Base-by-base conservation (phyloP, 2,329 filamentous ascomycete genomes). In the Diaporthe ampelina region DNA sequence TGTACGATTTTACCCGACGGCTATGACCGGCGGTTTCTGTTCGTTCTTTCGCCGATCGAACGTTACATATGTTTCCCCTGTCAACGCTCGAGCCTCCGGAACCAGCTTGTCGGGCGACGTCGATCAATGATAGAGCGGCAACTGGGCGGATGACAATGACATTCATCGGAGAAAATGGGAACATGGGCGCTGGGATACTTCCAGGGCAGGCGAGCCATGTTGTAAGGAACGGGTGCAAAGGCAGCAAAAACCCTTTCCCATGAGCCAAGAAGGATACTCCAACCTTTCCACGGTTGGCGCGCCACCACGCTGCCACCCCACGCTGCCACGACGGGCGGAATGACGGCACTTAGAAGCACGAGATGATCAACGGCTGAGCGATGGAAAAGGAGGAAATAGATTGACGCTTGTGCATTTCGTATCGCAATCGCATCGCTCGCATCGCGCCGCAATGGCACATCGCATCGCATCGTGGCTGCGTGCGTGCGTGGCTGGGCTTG, bases 341-440 rank as follows among this genome's bases (percentile, higher is more conserved):
- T 54, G 48, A 67, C 63, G 63, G 63, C 63, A 67, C 45, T 67
- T 52, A 6, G 8, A 67, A 37, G 63, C 63, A 67, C 63, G 63
- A 26, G 63, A 35, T 67, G 63, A 67, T 67, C 63, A 54, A 54
- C 63, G 29, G n/a, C 4, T 26, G 37, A 21, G 32, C 48, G 63
- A 68, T 40, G n/a, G n/a, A 19, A 19, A 54, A 54, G 32, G 32
- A 40, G 63, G 21, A 40, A 37, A 52, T 48, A 11, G 57, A 56
- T 57, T 50, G 32, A 4, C 54, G 54, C 48, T 40, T 24, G 52
- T 35, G 40, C 61, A 45, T 68, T 56, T 48, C 24, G 69, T 58
- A 45, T 24, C 54, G 29, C 59, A 21, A 17, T 63, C 13, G 57
- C 37, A 43, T 61, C 26, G 58, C 58, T 37, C 61, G 15, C 40